Evolutionary conservation across 176 grass and related monocot genomes (phyloP).

Genomic region (Panicum miliaceum): DNA sequence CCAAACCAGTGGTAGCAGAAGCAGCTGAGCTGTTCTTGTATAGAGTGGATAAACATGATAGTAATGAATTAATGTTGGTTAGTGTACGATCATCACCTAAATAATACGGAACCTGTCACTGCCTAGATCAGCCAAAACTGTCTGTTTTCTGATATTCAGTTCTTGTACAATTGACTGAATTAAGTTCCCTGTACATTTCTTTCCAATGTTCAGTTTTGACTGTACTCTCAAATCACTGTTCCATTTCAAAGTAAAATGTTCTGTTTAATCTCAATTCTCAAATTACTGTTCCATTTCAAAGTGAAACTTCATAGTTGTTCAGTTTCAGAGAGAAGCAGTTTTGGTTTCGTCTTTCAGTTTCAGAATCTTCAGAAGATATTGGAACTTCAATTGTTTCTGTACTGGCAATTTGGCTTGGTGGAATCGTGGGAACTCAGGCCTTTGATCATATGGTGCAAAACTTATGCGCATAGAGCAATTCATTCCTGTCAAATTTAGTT

Average conservation of each 20-base stretch:
- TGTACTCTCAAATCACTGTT: background rate
- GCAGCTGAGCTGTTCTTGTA: constrained; percentile 13
- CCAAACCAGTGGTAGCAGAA: constrained; percentile 76
- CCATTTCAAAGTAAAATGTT: background rate
- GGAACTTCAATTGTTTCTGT: too few relatives aligned
- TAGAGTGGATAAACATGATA: background rate
- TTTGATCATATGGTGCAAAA: too few relatives aligned
- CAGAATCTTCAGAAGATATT: too few relatives aligned
- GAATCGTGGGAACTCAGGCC: too few relatives aligned
- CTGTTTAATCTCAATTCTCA: background rate
- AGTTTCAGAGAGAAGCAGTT: too few relatives aligned
- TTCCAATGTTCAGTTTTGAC: background rate
- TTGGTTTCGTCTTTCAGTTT: too few relatives aligned
- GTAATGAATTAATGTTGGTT: background rate
- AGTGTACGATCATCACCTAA: background rate
- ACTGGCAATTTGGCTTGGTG: too few relatives aligned
- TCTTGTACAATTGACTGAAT: constrained; percentile 18
- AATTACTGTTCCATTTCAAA: background rate
- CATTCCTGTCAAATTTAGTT: too few relatives aligned
- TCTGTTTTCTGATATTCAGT: background rate
- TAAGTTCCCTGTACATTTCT: constrained; percentile 10
- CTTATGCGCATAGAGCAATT: too few relatives aligned
- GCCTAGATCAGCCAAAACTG: background rate
- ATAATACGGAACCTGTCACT: background rate
- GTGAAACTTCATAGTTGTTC: too few relatives aligned